phyloP scores from a whole-genome alignment of 2,329 filamentous ascomycete species.

The Cadophora sp. region DNA sequence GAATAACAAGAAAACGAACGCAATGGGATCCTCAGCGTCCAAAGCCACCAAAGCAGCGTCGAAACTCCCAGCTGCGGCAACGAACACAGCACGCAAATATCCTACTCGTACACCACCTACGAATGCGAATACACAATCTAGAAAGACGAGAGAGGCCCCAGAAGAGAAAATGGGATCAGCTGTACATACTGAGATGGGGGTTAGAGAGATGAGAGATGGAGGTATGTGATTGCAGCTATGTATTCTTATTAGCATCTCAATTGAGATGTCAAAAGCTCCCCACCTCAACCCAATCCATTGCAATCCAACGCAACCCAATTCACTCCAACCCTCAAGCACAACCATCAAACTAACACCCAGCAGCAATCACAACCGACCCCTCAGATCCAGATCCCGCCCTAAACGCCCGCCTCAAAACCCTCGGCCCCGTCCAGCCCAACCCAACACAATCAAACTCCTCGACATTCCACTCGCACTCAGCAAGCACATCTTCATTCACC shows the following conservation, averaged over 20 bases:
- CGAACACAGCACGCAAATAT: slow-evolving; percentile 41
- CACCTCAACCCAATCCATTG: neutral
- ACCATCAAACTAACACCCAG: neutral
- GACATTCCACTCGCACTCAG: slow-evolving; percentile 34
- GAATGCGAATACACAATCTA: slow-evolving; percentile 14
- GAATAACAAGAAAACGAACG: neutral
- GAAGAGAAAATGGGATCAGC: slow-evolving; percentile 21
- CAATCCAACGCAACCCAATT: neutral
- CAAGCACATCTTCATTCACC: slow-evolving; percentile 11
- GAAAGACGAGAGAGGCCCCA: slow-evolving; percentile 9
- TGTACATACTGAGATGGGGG: slow-evolving; percentile 27
- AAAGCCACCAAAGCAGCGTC: slow-evolving; percentile 37
- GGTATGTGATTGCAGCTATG: slow-evolving; percentile 23
- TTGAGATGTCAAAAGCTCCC: neutral
- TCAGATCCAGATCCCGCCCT: slow-evolving; percentile 33
- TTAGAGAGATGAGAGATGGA: slow-evolving; percentile 21
- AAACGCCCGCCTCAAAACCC: slow-evolving; percentile 36
- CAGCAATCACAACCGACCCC: slow-evolving; percentile 25
- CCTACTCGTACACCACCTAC: slow-evolving; percentile 39
- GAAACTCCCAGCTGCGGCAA: slow-evolving; percentile 28
- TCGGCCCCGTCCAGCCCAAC: slow-evolving; percentile 42
- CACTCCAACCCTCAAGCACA: neutral
- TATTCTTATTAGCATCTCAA: neutral
- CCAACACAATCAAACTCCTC: slow-evolving; percentile 42
- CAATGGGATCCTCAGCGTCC: slow-evolving; percentile 41